Conservation (phyloP, 805 yeast species). For the Komagataella phaffii region DNA sequence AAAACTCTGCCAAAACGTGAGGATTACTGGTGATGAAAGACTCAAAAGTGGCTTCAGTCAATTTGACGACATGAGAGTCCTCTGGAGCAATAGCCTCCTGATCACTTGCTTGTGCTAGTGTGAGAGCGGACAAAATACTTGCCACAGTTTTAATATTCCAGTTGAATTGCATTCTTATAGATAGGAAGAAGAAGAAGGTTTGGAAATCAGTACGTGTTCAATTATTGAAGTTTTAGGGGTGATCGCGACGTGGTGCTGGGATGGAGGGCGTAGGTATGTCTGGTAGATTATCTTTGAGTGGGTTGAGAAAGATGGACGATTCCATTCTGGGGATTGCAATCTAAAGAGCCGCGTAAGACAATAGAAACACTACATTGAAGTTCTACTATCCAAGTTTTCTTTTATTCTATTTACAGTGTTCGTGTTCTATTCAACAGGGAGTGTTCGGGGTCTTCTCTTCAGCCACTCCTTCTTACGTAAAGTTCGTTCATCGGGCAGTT, state of each 20-base stretch:
- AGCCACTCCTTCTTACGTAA: slow-evolving; percentile 43
- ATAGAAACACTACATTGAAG: neutral
- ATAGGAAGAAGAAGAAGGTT: neutral
- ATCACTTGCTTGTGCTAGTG: slow-evolving; percentile 24
- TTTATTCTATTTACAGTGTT: neutral
- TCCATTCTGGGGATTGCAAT: too few species aligned
- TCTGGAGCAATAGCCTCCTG: slow-evolving; percentile 60
- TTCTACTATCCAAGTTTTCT: neutral
- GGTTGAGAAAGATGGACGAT: too few species aligned
- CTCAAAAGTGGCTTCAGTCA: slow-evolving; percentile 53
- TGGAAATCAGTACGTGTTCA: neutral
- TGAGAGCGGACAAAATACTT: slow-evolving; percentile 15
- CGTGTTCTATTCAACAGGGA: slow-evolving; percentile 30
- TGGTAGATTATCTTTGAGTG: too few species aligned
- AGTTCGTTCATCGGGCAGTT: slow-evolving; percentile 28
- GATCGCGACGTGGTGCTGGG: neutral
- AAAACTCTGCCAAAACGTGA: slow-evolving; percentile 74
- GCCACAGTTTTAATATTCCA: neutral
- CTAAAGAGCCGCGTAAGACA: neutral
- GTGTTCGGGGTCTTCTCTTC: slow-evolving; percentile 37
- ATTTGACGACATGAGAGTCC: slow-evolving; percentile 78
- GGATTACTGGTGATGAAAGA: slow-evolving; percentile 58
- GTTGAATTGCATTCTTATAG: slow-evolving; percentile 1
- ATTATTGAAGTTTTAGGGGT: neutral
- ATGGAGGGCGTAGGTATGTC: neutral